Conservation (phyloP, 148 eudicot species). For the Rhododendron vialii region DNA sequence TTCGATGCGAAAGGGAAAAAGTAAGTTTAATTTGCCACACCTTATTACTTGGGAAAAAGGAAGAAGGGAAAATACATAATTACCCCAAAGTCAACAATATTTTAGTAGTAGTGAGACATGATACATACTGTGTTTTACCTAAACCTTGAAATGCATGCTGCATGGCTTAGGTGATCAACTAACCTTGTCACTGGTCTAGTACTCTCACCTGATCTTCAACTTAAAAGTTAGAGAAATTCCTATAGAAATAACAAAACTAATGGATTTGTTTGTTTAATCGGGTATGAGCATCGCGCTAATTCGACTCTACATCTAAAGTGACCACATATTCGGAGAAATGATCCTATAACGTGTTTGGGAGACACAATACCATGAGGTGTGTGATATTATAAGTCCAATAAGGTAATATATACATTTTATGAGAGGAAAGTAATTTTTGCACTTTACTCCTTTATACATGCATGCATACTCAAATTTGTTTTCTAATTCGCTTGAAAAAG, state of each 20-base stretch:
- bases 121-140: not conserved
- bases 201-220: not conserved
- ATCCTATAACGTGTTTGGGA: not conserved
- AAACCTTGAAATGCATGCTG: slow-evolving; percentile 9
- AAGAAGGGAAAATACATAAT: not conserved
- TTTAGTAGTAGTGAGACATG: not conserved
- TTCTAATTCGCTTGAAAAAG: not conserved
- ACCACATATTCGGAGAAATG: not conserved
- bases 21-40: not conserved
- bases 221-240: not conserved
- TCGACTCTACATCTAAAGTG: not conserved
- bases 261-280: not conserved
- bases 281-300: not conserved
- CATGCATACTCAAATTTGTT: not conserved
- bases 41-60: not conserved
- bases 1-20: not conserved
- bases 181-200: not conserved
- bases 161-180: not conserved
- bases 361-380: not conserved
- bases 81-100: not conserved
- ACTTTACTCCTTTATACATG: not conserved
- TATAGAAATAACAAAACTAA: not conserved
- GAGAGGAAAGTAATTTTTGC: not conserved
- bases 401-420: not conserved
- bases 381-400: not conserved